Base-by-base conservation (phyloP, 2,329 filamentous ascomycete species). In the Cercospora janseana region DNA sequence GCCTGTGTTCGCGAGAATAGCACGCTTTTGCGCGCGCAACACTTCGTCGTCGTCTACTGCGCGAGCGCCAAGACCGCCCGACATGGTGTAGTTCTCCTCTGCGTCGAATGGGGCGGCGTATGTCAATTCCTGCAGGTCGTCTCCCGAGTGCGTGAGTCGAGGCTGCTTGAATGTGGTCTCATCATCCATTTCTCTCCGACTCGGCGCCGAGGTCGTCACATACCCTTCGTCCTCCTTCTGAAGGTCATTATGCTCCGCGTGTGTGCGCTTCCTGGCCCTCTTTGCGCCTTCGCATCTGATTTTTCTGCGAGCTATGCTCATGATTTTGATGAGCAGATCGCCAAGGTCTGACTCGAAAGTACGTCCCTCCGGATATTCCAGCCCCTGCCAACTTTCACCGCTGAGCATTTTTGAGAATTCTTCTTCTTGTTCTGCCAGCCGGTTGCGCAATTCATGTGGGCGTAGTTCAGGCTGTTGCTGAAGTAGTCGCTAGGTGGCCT, bases 291-390 rank as follows among this genome's bases (percentile, higher is more conserved):
- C 10, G 40, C 40, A 18, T 43, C 40, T 43, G 13, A 43, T 26
- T 7, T 43, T 43, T 16, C 20, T 26, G 4, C 40, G 23, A 4
- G 43, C 43, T 9, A 46, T 37, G 9, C 27, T 24, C 43, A 46
- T 46, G 9, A 46, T 46, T 8, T 46, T 46, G 29, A 46, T 46
- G 9, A 46, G 20, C 4, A 46, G 29, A 1, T 34, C 18, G 27
- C 37, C 31, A 16, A 46, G 8, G 15, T 46, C 43, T 13, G 28
- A 23, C 13, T 46, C 43, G 29, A 46, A 46, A 1, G 24, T 43
- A 16, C 40, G 6, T 8, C 26, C 26, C 13, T 13, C 1, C 1
- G 40, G 24, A 43, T 43, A 43, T 12, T 31, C 23, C 5, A 28
- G 6, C 3, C 8, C 26, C 15, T 21, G 24, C 40, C 40, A 43